Conservation (phyloP, 768 basidiomycete species). For the Daedaleopsis nitida region DNA sequence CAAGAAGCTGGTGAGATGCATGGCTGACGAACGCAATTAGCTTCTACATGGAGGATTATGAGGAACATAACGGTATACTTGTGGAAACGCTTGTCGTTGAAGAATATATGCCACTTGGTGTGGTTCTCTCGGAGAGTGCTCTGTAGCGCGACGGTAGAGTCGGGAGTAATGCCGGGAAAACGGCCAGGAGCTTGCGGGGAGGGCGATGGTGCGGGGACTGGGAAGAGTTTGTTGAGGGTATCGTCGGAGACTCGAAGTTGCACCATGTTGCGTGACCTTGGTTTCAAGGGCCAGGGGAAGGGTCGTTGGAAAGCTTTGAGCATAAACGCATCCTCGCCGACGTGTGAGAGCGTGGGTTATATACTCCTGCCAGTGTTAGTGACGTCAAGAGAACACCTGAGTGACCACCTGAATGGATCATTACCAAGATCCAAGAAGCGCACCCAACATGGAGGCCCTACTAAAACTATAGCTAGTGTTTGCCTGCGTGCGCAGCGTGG, state of each 20-base stretch:
- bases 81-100: constrained; percentile 38
- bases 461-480: no score
- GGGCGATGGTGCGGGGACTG: constrained; percentile 32
- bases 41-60: no score
- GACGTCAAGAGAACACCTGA: constrained; percentile 10
- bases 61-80: constrained; percentile 28
- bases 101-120: constrained; percentile 36
- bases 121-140: constrained; percentile 33
- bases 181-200: constrained; percentile 35
- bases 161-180: constrained; percentile 37
- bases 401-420: constrained; percentile 3
- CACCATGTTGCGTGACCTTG: background rate
- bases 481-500: no score
- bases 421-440: no score
- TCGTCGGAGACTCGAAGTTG: background rate
- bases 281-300: background rate
- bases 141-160: constrained; percentile 31
- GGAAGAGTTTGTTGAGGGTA: constrained; percentile 35
- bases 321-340: background rate
- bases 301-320: background rate
- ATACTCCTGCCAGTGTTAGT: background rate
- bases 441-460: no score
- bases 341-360: background rate
- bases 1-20: constrained; percentile 56
- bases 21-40: constrained; percentile 40